Base-by-base conservation (phyloP, 202 grass and related monocot genomes). In the Panicum virgatum region DNA sequence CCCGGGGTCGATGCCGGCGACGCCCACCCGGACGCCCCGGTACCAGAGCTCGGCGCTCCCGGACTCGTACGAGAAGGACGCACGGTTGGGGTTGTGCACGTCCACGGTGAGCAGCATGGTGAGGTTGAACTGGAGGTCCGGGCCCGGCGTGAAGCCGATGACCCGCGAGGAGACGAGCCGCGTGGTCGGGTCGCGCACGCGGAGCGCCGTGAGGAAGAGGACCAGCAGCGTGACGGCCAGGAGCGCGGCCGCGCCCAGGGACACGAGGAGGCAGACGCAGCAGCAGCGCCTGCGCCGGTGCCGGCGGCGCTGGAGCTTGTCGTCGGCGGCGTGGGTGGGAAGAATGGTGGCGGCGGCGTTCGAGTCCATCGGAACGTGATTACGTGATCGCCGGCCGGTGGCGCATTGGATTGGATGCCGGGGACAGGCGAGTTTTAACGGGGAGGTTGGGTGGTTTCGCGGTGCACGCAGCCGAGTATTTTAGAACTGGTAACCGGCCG, bases 81-180 rank as follows among this genome's bases (percentile, higher is more conserved):
- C 88, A 62, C 36, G 72, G 77, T 93, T 93, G 9, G 91, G 91
- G 85, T 93, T 93, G 73, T 84, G 74, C 43, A 93, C 79, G 47
- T 19, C 40, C 15, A 86, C 91, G 0, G 74, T 46, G 37, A 94
- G 81, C 26, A 86, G 75, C 47, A 94, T 66, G 10, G 91, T 91
- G 26, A 91, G 40, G 71, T 94, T 94, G 58, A 91, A 29, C 59
- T 86, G 66, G 57, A 93, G 26, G 18, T 26, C 22, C 0, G 77
- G 63, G 1, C 47, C 75, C 1, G 71, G 91, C 0, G 37, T 18
- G 45, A 86, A 59, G 26, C 86, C 83, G n/a, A 77, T 27, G 12
- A 94, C 50, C 6, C 66, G 27, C 3, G 74, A 56, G 0, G 88
- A 89, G 36, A 80, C 69, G 71, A 94, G 26, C 1, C 62, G 58